These are phyloP conservation scores for Cercospora sojina DNA, from an alignment of 2,329 filamentous ascomycete genomes.

Conservation along the genomic window DNA sequence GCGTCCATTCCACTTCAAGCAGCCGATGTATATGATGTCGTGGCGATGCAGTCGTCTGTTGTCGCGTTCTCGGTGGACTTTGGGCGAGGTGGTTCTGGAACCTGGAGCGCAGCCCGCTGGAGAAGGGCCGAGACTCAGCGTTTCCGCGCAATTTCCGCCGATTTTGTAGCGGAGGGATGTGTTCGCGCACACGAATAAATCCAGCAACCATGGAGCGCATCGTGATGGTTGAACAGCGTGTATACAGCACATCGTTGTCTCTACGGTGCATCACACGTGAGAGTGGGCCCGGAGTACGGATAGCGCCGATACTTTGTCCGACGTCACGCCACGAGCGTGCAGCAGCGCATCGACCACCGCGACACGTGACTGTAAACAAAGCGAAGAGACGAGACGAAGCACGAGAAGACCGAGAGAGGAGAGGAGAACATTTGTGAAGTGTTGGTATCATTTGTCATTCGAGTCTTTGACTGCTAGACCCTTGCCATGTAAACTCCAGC, in stretches of 20 bases:
- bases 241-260: not conserved
- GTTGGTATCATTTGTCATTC: constrained; percentile 31
- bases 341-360: constrained; percentile 7
- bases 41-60: not conserved
- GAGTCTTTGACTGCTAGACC: constrained; percentile 30
- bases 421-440: constrained; percentile 18
- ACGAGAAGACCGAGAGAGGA: not conserved
- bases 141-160: not conserved
- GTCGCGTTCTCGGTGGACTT: not conserved
- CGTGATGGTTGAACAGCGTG: not conserved
- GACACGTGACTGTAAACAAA: constrained; percentile 22
- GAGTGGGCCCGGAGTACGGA: not conserved
- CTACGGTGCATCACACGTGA: not conserved
- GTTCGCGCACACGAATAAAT: not conserved
- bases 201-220: not conserved
- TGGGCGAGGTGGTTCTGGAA: not conserved
- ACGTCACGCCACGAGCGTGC: constrained; percentile 7
- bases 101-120: not conserved
- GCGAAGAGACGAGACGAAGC: constrained; percentile 10
- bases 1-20: not conserved
- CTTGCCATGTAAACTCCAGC: constrained; percentile 32
- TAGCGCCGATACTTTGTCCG: constrained; percentile 2
- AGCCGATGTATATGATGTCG: not conserved
- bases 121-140: not conserved
- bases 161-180: not conserved